phyloP scores from a whole-genome alignment of 2,329 filamentous ascomycete genomes.

The Trichoderma citrinoviride region DNA sequence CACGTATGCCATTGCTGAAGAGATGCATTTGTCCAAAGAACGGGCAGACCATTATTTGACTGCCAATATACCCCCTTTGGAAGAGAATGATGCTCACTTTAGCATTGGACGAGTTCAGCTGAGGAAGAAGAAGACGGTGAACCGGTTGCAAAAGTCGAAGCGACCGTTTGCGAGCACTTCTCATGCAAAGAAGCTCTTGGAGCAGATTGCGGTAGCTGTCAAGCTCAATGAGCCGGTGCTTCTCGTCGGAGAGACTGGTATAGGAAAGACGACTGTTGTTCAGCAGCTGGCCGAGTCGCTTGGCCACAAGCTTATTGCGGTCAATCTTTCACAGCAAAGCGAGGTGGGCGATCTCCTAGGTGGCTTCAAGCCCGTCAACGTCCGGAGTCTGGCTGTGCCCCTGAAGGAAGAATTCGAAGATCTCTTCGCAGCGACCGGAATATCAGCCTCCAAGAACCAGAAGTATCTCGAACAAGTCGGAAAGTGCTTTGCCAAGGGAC shows the following conservation, averaged over 20 bases:
- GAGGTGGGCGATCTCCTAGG: conserved; percentile 94
- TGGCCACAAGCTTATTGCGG: conserved; percentile 82
- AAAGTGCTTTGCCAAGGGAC: conserved; percentile 74
- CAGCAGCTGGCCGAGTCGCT: conserved; percentile 85
- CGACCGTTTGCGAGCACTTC: conserved; percentile 83
- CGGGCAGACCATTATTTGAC: conserved; percentile 74
- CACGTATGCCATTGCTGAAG: conserved; percentile 72
- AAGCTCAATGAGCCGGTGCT: conserved; percentile 84
- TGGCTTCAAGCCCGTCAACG: conserved; percentile 93
- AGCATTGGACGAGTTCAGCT: conserved; percentile 65
- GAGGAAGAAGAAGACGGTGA: conserved; percentile 53
- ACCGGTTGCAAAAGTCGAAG: conserved; percentile 50
- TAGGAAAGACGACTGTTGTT: conserved; percentile 94
- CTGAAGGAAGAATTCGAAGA: conserved; percentile 93
- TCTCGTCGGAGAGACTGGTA: conserved; percentile 97
- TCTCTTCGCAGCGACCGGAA: conserved; percentile 78
- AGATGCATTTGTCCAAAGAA: conserved; percentile 82
- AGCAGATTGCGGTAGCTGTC: conserved; percentile 82
- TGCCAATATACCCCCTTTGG: conserved; percentile 68
- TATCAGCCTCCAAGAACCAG: conserved; percentile 83
- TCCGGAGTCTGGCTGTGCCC: conserved; percentile 81
- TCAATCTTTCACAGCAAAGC: conserved; percentile 97
- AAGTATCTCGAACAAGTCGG: conserved; percentile 78
- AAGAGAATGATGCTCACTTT: conserved; percentile 57
- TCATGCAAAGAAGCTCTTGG: conserved; percentile 79